These are phyloP conservation scores for Meyerozyma elateridarum DNA, from an alignment of 1,139 yeast species.

Conservation along the genomic window DNA sequence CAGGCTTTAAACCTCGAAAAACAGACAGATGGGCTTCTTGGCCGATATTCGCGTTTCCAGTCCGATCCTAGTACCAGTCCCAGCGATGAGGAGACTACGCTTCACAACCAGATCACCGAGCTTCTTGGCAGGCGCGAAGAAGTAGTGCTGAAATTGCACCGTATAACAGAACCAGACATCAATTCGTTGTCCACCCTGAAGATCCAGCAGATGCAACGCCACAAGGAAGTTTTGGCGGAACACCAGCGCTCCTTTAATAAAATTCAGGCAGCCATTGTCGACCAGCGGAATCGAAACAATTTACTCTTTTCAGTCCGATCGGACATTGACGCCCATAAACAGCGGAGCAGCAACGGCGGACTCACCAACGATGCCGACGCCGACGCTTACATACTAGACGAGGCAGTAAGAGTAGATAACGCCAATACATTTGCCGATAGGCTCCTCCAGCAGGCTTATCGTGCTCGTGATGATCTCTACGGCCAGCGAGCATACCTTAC, in stretches of 20 bases:
- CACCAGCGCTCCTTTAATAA: conserved; percentile 62
- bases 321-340: conserved; percentile 63
- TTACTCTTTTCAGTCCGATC: conserved; percentile 69
- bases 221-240: conserved; percentile 69
- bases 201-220: conserved; percentile 77
- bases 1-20: conserved; percentile 54
- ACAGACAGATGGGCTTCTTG: conserved; percentile 46
- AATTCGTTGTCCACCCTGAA: conserved; percentile 61
- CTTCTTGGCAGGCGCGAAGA: conserved; percentile 33
- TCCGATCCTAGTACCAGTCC: conserved; percentile 45
- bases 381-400: conserved; percentile 72
- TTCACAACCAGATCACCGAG: conserved; percentile 39
- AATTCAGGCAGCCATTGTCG: conserved; percentile 55
- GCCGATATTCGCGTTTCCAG: conserved; percentile 51
- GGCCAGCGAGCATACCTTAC: conserved; percentile 65
- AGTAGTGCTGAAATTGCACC: conserved; percentile 27
- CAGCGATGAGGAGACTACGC: conserved; percentile 41
- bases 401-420: conserved; percentile 65
- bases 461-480: conserved; percentile 79
- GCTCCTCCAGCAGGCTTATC: conserved; percentile 76
- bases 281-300: conserved; percentile 73
- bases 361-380: conserved; percentile 25
- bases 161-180: conserved; percentile 52
- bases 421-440: conserved; percentile 77
- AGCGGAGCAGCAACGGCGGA: conserved; percentile 25